phyloP scores from a whole-genome alignment of 1,139 yeast genomes.

The Ogataea hybrid region DNA sequence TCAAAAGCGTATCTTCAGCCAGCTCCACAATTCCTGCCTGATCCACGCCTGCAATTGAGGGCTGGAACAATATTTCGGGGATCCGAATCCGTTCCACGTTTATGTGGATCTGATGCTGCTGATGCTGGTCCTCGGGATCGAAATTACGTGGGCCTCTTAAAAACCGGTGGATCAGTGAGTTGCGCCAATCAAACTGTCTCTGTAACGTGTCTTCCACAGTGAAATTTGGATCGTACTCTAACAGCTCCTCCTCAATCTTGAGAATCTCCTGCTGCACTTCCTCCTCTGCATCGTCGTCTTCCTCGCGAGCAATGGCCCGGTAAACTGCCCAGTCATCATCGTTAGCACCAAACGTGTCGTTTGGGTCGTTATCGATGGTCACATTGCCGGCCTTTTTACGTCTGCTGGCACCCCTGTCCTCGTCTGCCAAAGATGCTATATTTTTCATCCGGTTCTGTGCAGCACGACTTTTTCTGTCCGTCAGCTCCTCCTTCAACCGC shows the following conservation, averaged over 20 bases:
- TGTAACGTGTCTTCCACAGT: conserved; percentile 83
- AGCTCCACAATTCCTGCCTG: conserved; percentile 90
- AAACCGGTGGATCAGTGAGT: conserved; percentile 75
- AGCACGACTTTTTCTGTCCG: conserved; percentile 86
- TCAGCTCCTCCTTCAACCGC: conserved; percentile 72
- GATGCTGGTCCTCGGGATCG: conserved; percentile 61
- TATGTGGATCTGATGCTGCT: conserved; percentile 84
- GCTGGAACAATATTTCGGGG: conserved; percentile 91
- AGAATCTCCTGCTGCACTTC: conserved; percentile 62
- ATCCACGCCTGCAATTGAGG: conserved; percentile 93
- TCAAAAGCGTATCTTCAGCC: conserved; percentile 61
- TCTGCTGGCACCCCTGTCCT: conserved; percentile 39
- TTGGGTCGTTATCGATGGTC: conserved; percentile 85
- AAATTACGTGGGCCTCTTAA: conserved; percentile 84
- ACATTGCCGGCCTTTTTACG: conserved; percentile 54
- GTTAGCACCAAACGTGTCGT: conserved; percentile 92
- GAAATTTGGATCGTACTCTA: conserved; percentile 81
- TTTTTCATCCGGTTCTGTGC: conserved; percentile 92
- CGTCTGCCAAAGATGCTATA: conserved; percentile 85
- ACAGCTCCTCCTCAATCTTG: conserved; percentile 67
- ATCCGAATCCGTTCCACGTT: conserved; percentile 89
- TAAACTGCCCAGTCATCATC: conserved; percentile 96
- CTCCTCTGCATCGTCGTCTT: conserved; percentile 74
- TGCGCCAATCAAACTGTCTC: conserved; percentile 82
- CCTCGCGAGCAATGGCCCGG: conserved; percentile 73